phyloP scores from a whole-genome alignment of 2,329 filamentous ascomycete genomes.

The Clonostachys rosea region DNA sequence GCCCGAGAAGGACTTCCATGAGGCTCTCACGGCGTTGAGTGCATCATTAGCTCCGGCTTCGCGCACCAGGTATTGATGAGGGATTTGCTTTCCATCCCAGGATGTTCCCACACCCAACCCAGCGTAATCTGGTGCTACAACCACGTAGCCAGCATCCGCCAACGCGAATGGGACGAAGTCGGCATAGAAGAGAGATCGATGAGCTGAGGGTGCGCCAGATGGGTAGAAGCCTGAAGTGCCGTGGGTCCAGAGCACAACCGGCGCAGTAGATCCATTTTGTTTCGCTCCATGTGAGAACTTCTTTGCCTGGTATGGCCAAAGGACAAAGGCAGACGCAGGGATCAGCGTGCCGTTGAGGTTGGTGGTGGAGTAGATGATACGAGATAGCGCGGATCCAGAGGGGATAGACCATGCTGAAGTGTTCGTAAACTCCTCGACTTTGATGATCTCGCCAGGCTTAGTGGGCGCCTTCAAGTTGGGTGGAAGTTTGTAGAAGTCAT shows the following conservation, averaged over 20 bases:
- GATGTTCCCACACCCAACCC: slow-evolving; percentile 31
- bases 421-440: slow-evolving; percentile 8
- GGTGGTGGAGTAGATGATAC: slow-evolving; percentile 37
- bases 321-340: slow-evolving; percentile 38
- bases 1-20: slow-evolving; percentile 27
- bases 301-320: slow-evolving; percentile 31
- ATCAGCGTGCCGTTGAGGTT: slow-evolving; percentile 33
- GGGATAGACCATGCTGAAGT: slow-evolving; percentile 2
- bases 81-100: slow-evolving; percentile 24
- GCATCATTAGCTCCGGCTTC: slow-evolving; percentile 34
- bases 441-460: slow-evolving; percentile 5
- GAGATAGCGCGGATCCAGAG: slow-evolving; percentile 22
- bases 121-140: slow-evolving; percentile 38
- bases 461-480: not conserved
- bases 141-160: slow-evolving; percentile 31
- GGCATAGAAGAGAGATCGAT: slow-evolving; percentile 32
- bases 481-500: slow-evolving; percentile 9
- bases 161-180: slow-evolving; percentile 26
- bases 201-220: slow-evolving; percentile 27
- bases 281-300: not conserved
- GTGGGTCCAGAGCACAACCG: slow-evolving; percentile 33
- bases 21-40: slow-evolving; percentile 33
- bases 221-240: slow-evolving; percentile 34
- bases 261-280: slow-evolving; percentile 2
- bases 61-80: slow-evolving; percentile 30